Evolutionary conservation across 2,329 filamentous ascomycete genomes (phyloP), one percentile per base, ranked within the genome.

Genomic region (Akanthomyces uredinophilus): DNA sequence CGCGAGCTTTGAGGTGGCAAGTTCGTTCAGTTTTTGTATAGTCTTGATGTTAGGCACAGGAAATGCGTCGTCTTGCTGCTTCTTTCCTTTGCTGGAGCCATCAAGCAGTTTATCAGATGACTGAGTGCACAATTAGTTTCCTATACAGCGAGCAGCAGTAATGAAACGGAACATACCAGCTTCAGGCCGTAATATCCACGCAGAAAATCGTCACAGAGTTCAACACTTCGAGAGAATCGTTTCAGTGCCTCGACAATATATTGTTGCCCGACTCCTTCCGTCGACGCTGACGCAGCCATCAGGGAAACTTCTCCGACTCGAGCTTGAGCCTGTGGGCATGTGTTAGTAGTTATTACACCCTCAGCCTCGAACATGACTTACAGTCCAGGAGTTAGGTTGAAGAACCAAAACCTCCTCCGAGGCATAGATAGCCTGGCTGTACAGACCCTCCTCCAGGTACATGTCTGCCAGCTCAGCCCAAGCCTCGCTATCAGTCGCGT

Each of bases 351-450:
- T 43, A 24, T 7, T 56, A 24, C 14, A n/a, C n/a, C 27, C 27
- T 60, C 39, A 10, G 3, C 8, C n/a, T 32, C n/a, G 39, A 29
- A 20, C 11, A n/a, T 41, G 64, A 74, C 90, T 73, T 74, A 95
- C 91, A 79, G 96, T 98, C 93, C 95, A 99, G 22, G 94, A 91
- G 78, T 96, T 96, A 4, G 95, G 94, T 59, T 87, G 85, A 62
- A 96, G 81, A 57, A 98, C 79, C 50, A 99, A 76, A 22, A 96
- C 92, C 74, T 99, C 95, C 74, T 99, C 95, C 50, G 96, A 78
- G 64, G 92, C 89, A 74, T 89, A 96, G 56, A 96, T 87, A 44
- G 92, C 90, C 74, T 98, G 94, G 16, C 87, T 78, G 70, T 90
- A 92, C 68, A 94, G 77, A 1, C 89, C 91, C 71, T 94, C 89